These are phyloP conservation scores for Alternaria angustiovoidea DNA, from an alignment of 2,329 filamentous ascomycete species.

Conservation along the genomic window DNA sequence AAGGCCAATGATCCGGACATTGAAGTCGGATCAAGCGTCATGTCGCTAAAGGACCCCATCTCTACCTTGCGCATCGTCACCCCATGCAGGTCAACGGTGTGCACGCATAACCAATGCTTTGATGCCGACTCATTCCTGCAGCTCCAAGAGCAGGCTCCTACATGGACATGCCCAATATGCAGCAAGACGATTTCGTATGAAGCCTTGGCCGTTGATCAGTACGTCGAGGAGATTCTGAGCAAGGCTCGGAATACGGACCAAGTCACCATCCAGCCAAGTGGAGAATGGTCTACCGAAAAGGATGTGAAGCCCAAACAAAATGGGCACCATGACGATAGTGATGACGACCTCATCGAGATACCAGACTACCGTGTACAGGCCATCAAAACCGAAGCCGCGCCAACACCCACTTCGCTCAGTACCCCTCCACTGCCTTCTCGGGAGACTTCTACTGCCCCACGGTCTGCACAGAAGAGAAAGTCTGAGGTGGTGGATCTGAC, in stretches of 20 bases:
- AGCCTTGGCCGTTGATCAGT: conserved; percentile 87
- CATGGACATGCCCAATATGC: conserved; percentile 96
- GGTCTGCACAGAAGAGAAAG: conserved; percentile 53
- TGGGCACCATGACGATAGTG: conserved; percentile 52
- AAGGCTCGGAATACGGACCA: conserved; percentile 79
- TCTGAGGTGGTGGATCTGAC: conserved; percentile 60
- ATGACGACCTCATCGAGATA: conserved; percentile 58
- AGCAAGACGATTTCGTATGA: conserved; percentile 84
- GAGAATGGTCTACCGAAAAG: conserved; percentile 71
- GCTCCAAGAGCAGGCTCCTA: conserved; percentile 93
- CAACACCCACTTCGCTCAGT: conserved; percentile 48
- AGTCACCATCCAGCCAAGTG: conserved; percentile 88
- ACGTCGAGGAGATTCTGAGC: conserved; percentile 85
- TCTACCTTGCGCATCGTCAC: conserved; percentile 82
- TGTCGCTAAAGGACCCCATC: conserved; percentile 92
- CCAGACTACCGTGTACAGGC: conserved; percentile 50
- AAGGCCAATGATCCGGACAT: conserved; percentile 89
- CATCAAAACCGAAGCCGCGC: conserved; percentile 51
- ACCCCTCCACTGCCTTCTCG: conserved; percentile 58
- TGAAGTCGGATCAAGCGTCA: conserved; percentile 82
- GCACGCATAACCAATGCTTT: conserved; percentile 93
- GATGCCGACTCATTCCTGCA: conserved; percentile 92
- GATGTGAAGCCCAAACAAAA: conserved; percentile 50
- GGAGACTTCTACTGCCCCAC: conserved; percentile 48
- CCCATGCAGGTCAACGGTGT: conserved; percentile 80